Percentiles rank a stretch among this genome's conserved stretches.
Evolutionary conservation across 2,329 filamentous ascomycete genomes (phyloP).

Genomic region (Sclerotinia trifoliorum): DNA sequence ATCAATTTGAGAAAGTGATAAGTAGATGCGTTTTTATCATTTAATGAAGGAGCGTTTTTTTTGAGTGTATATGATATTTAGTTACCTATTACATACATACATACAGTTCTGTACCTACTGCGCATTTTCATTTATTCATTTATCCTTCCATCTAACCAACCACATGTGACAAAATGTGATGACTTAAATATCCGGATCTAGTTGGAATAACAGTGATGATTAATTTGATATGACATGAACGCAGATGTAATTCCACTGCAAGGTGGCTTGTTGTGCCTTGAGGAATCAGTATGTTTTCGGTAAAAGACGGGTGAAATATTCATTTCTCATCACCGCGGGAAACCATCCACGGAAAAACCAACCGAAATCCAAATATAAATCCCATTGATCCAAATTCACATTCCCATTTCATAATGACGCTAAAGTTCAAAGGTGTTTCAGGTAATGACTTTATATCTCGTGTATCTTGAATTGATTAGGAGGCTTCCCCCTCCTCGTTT

Average conservation of each 20-base stretch:
- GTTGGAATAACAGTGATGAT: neutral
- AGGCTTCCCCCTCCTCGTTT: conserved; percentile 30
- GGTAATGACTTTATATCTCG: neutral
- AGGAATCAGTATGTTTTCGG: neutral
- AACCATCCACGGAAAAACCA: neutral
- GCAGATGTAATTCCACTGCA: neutral
- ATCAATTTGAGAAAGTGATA: neutral
- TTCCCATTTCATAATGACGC: conserved; percentile 30
- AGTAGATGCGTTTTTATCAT: neutral
- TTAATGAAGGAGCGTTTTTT: neutral
- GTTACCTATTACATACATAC: neutral
- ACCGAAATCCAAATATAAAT: neutral
- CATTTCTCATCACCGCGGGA: neutral
- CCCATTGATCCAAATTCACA: conserved; percentile 11
- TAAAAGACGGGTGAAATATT: neutral
- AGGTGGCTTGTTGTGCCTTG: neutral
- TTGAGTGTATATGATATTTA: neutral
- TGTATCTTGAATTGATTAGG: conserved; percentile 25
- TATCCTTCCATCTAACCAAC: too few species aligned
- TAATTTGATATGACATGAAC: too few species aligned
- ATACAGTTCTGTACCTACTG: neutral
- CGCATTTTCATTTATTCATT: too few species aligned
- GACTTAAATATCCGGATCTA: neutral
- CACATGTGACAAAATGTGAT: neutral
- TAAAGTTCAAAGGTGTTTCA: conserved; percentile 29